These are phyloP conservation scores for Dendryphion nanum DNA, from an alignment of 2,329 filamentous ascomycete genomes.

Conservation along the genomic window DNA sequence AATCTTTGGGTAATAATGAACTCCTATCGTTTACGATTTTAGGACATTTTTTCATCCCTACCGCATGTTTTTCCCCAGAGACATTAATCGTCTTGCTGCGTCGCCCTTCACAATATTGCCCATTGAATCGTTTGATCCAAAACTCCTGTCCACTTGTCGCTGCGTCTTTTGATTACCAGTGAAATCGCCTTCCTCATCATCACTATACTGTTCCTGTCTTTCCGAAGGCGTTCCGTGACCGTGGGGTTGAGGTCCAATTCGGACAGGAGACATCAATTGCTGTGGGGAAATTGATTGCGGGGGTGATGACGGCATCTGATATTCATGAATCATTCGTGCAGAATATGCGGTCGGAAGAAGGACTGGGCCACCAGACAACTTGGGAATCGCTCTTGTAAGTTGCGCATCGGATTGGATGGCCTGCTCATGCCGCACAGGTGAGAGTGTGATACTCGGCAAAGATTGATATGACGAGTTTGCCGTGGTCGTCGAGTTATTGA, in stretches of 20 bases:
- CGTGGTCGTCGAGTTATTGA: constrained; percentile 17
- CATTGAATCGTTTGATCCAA: constrained; percentile 38
- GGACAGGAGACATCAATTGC: constrained; percentile 19
- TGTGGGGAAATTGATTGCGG: constrained; percentile 20
- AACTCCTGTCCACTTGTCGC: constrained; percentile 25
- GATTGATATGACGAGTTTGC: constrained; percentile 14
- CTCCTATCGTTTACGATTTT: too few species aligned
- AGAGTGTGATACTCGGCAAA: constrained; percentile 30
- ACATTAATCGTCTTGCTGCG: too few species aligned
- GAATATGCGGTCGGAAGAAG: constrained; percentile 40
- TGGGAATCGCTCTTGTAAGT: constrained; percentile 21
- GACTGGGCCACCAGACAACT: constrained; percentile 39
- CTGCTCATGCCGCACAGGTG: constrained; percentile 20
- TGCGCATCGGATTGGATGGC: constrained; percentile 22
- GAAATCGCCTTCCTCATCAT: constrained; percentile 12
- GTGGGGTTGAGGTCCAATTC: constrained; percentile 12
- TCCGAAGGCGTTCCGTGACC: constrained; percentile 12
- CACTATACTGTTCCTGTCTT: constrained; percentile 10
- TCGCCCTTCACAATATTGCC: too few species aligned
- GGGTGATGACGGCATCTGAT: constrained; percentile 30
- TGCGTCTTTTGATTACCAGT: constrained; percentile 21
- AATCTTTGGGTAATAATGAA: too few species aligned
- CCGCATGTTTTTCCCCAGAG: too few species aligned
- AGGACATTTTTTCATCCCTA: too few species aligned
- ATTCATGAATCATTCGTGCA: constrained; percentile 34